Conservation (phyloP, 768 basidiomycete genomes). For the Pilatotrama ljubarskyi region DNA sequence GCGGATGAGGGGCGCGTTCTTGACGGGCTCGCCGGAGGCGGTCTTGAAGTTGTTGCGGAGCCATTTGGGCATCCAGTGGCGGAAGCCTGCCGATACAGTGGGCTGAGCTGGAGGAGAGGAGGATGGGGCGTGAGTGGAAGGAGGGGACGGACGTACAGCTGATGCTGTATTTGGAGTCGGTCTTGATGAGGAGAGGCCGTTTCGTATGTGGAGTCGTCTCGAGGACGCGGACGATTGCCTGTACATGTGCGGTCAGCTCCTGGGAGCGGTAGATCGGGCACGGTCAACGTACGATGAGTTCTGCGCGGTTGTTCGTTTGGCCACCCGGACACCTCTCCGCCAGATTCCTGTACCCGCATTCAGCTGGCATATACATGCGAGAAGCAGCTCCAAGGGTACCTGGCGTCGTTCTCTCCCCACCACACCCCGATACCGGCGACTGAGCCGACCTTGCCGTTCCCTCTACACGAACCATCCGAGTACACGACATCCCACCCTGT, state of each 20-base stretch:
- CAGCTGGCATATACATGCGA: too few species aligned
- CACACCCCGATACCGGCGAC: slow-evolving; percentile 87
- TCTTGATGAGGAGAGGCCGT: slow-evolving; percentile 68
- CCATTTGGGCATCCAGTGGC: slow-evolving; percentile 74
- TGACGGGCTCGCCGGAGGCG: slow-evolving; percentile 55
- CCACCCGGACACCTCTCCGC: slow-evolving; percentile 79
- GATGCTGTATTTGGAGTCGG: slow-evolving; percentile 86
- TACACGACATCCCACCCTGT: slow-evolving; percentile 59
- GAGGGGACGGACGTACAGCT: slow-evolving; percentile 51
- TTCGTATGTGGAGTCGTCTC: slow-evolving; percentile 64
- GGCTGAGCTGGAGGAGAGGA: not conserved
- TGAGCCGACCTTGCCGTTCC: slow-evolving; percentile 70
- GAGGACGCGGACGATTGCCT: slow-evolving; percentile 85
- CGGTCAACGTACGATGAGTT: slow-evolving; percentile 63
- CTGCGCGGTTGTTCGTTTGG: slow-evolving; percentile 89
- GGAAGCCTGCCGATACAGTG: slow-evolving; percentile 52
- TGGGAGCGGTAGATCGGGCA: not conserved
- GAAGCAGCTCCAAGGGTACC: too few species aligned
- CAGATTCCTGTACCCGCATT: slow-evolving; percentile 58
- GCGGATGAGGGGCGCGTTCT: slow-evolving; percentile 70
- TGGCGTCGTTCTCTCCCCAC: slow-evolving; percentile 72
- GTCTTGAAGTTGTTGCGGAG: slow-evolving; percentile 49
- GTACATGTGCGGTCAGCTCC: not conserved
- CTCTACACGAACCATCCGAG: slow-evolving; percentile 84
- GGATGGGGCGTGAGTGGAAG: not conserved